Conservation (phyloP, 2,329 filamentous ascomycete species). For the Trichoderma sp. region DNA sequence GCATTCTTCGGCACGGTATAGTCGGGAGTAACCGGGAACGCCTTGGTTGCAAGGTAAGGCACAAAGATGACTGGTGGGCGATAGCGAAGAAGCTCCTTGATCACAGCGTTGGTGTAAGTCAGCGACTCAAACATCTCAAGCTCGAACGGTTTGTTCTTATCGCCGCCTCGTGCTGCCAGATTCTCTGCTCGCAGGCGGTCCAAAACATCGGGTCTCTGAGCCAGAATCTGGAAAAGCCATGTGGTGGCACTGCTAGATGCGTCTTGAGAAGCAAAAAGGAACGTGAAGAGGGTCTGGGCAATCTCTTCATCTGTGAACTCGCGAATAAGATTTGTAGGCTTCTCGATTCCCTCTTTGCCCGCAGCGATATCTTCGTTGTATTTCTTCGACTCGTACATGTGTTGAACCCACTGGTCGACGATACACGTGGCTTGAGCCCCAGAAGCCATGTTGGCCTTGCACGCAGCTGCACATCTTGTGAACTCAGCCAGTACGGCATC, state of each 20-base stretch:
- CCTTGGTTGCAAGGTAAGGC: neutral
- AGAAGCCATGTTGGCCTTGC: conserved; percentile 10
- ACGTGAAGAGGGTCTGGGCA: conserved; percentile 8
- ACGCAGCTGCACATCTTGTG: conserved; percentile 5
- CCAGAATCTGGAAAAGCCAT: conserved; percentile 14
- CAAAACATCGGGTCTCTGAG: conserved; percentile 6
- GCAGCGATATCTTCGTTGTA: conserved; percentile 5
- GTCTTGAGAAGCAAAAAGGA: conserved; percentile 16
- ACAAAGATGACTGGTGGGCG: conserved; percentile 13
- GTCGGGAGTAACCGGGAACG: conserved; percentile 3
- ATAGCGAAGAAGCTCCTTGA: conserved; percentile 7
- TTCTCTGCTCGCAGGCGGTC: conserved; percentile 8
- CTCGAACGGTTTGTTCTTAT: neutral
- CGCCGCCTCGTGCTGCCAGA: neutral
- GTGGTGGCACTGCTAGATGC: conserved; percentile 10
- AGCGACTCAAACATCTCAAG: conserved; percentile 7
- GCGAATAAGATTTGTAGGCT: conserved; percentile 13
- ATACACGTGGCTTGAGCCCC: conserved; percentile 7
- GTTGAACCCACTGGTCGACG: conserved; percentile 7
- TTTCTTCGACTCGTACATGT: neutral
- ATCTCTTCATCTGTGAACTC: conserved; percentile 10
- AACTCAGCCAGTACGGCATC: neutral
- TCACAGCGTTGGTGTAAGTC: conserved; percentile 5
- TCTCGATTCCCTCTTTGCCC: neutral
- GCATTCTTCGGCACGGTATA: conserved; percentile 13